A percentile compares a stretch with the other conserved stretches of the same genome.
phyloP scores from a whole-genome alignment of 768 basidiomycete genomes.

The Nevesoporus exiguus region DNA sequence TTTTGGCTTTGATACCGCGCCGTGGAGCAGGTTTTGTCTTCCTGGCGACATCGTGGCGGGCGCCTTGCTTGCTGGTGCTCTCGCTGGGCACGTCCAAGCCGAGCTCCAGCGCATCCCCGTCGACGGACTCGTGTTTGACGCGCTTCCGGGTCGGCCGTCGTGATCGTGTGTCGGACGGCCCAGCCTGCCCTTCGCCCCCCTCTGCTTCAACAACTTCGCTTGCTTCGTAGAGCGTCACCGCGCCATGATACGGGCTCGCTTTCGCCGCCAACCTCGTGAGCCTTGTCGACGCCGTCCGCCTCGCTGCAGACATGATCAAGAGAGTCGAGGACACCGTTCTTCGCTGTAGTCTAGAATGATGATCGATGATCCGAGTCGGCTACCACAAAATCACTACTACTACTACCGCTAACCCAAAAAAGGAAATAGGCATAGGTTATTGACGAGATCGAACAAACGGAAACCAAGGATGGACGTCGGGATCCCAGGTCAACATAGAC shows the following conservation, averaged over 20 bases:
- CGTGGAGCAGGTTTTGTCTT: no score
- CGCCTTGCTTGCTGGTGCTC: no score
- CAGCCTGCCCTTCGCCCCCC: no score
- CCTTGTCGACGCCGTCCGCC: constrained; percentile 29
- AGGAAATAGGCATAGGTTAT: background rate
- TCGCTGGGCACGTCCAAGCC: no score
- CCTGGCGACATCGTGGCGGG: no score
- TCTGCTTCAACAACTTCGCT: background rate
- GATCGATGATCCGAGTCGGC: no score
- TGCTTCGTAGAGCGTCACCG: constrained; percentile 41
- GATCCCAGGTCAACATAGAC: constrained; percentile 45
- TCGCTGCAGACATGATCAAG: constrained; percentile 20
- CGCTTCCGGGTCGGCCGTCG: no score
- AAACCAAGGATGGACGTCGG: constrained; percentile 50
- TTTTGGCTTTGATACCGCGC: no score
- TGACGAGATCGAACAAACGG: constrained; percentile 32
- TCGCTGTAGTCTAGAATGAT: no score
- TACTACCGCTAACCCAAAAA: background rate
- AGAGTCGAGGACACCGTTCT: no score
- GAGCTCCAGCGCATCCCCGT: background rate
- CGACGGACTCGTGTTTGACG: constrained; percentile 21
- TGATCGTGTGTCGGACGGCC: constrained; percentile 21
- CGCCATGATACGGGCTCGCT: constrained; percentile 42
- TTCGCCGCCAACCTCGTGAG: constrained; percentile 35
- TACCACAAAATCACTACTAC: no score